Percentiles rank a stretch among this genome's conserved stretches.
phyloP scores from a whole-genome alignment of 768 basidiomycete species.

The Phanerodontia chrysosporium region DNA sequence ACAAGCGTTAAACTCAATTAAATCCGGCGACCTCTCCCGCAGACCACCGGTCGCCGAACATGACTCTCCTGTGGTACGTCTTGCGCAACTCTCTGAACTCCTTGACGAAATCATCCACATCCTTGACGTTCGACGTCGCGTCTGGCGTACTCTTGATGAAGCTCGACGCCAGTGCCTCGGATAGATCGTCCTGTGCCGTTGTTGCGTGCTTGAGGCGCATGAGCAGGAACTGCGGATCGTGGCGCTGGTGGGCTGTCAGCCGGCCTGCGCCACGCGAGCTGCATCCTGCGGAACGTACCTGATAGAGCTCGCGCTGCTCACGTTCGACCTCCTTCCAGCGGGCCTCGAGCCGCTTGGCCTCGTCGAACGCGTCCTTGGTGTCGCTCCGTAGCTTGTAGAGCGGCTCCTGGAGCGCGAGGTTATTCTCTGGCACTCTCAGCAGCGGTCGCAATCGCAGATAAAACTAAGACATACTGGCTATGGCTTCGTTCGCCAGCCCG shows the following conservation, averaged over 20 bases:
- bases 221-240: conserved; percentile 82
- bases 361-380: conserved; percentile 83
- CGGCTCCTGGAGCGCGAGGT: conserved; percentile 69
- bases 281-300: conserved; percentile 48
- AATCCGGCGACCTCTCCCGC: conserved; percentile 58
- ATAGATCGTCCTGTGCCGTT: conserved; percentile 85
- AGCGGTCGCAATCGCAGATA: background rate
- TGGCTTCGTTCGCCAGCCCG: conserved; percentile 78
- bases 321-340: conserved; percentile 86
- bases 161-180: conserved; percentile 77
- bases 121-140: conserved; percentile 32
- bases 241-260: conserved; percentile 46
- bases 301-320: conserved; percentile 86
- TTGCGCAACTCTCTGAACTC: conserved; percentile 86
- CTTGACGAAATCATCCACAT: conserved; percentile 82
- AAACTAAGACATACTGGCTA: conserved; percentile 81
- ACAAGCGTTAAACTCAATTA: background rate
- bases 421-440: conserved; percentile 49
- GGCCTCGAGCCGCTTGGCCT: conserved; percentile 76
- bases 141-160: conserved; percentile 65
- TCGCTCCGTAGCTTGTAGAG: conserved; percentile 75
- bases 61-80: conserved; percentile 87
- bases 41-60: conserved; percentile 88
- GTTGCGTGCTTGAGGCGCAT: conserved; percentile 85
- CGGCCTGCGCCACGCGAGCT: background rate